Evolutionary conservation across 495 filamentous ascomycete genomes (phyloP), one percentile per base, ranked within the genome.

Genomic region (Penicillium steckii): DNA sequence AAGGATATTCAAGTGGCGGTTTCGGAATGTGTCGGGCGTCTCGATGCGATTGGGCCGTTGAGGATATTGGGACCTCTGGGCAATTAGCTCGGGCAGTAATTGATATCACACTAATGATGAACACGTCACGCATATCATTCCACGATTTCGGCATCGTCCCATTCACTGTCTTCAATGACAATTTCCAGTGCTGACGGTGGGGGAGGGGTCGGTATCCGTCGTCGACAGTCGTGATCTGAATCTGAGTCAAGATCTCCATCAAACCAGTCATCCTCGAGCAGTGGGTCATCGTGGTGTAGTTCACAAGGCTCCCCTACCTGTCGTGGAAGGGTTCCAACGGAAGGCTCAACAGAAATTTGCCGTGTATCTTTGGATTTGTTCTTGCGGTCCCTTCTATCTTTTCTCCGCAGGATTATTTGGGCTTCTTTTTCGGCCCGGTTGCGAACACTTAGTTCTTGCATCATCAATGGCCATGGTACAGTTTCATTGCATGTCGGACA

Each of bases 371-470:
- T 48, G 8, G 29, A 40, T 25, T 40, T 47, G 8, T 35, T 32
- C 33, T 60, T 48, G 24, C 63, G 57, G 5, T 60, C 49, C 12
- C 53, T 50, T 27, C 49, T 66, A 48, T 48, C 70, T 54, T 66
- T 81, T 67, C 69, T 80, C 64, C 81, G 87, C 57, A 91, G 66
- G 19, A 94, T 66, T 42, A 76, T 77, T 17, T 80, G 81, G 3
- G 89, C 60, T 55, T 89, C 84, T 38, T 85, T 85, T 54, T 75
- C 62, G 12, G 85, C 90, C 40, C 90, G 78, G 22, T 75, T 70
- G 46, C 91, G 77, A 24, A 96, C 66, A 43, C 77, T 93, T 52
- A 91, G 67, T 63, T 96, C 91, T 60, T 85, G 91, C 66, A 92
- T 87, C 57, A 97, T 79, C 41, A 87, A 76, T 0, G 81, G 72